Percentiles rank a stretch among this genome's conserved stretches.
Conservation (phyloP, 768 basidiomycete genomes). For the Collybia mongolica region DNA sequence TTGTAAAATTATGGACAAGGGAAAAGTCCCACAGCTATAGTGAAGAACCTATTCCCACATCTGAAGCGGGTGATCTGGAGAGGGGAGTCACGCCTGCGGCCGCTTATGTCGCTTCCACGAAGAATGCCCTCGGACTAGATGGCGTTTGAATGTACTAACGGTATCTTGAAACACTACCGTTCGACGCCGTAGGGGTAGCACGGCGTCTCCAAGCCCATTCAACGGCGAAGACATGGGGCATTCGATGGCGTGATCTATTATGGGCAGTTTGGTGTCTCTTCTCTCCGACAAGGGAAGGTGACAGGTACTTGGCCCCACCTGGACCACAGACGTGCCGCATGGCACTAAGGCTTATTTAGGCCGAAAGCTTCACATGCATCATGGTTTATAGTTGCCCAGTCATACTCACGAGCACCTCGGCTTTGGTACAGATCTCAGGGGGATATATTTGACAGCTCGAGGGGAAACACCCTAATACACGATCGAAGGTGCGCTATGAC, state of each 20-base stretch:
- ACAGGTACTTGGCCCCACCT: slow-evolving; percentile 6
- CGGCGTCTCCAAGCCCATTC: not conserved
- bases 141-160: slow-evolving; percentile 9
- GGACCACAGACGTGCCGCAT: slow-evolving; percentile 7
- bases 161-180: slow-evolving; percentile 9
- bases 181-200: slow-evolving; percentile 2
- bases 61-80: slow-evolving; percentile 11
- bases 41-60: slow-evolving; percentile 8
- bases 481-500: slow-evolving; percentile 11
- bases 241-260: slow-evolving; percentile 15
- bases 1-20: slow-evolving; percentile 31
- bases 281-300: slow-evolving; percentile 3
- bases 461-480: slow-evolving; percentile 7
- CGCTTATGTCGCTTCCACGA: slow-evolving; percentile 12
- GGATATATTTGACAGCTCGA: slow-evolving; percentile 14
- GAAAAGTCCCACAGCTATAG: slow-evolving; percentile 8
- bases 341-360: slow-evolving; percentile 11
- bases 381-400: slow-evolving; percentile 4
- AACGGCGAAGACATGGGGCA: slow-evolving; percentile 6
- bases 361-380: slow-evolving; percentile 12
- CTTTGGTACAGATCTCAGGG: slow-evolving; percentile 13
- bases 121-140: slow-evolving; percentile 21
- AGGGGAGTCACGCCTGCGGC: slow-evolving; percentile 14
- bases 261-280: slow-evolving; percentile 5
- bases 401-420: slow-evolving; percentile 15